Conservation (phyloP, 129 eudicot species). For the Flaveria linearis region DNA sequence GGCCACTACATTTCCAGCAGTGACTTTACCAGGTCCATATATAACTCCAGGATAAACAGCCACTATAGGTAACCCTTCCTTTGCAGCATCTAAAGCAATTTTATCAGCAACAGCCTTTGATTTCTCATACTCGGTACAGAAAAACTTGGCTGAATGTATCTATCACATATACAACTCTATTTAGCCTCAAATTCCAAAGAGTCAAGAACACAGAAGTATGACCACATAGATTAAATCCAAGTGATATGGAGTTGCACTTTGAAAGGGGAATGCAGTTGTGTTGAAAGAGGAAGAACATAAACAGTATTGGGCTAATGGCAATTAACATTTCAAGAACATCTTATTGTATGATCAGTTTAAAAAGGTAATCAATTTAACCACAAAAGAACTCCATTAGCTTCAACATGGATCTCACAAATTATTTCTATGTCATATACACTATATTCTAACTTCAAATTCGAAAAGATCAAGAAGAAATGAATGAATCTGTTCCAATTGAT, state of each 20-base stretch:
- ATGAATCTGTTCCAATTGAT: neutral
- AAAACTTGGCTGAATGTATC: constrained; percentile 65
- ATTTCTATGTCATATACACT: constrained; percentile 1
- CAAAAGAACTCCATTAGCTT: neutral
- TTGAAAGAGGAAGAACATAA: neutral
- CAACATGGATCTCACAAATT: neutral
- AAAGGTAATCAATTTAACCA: too few relatives aligned
- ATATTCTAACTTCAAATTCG: neutral
- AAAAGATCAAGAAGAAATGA: neutral
- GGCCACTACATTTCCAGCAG: constrained; percentile 79
- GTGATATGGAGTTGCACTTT: neutral
- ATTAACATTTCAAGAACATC: constrained; percentile 10
- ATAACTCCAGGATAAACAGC: constrained; percentile 91
- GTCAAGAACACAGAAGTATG: constrained; percentile 2
- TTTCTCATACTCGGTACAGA: constrained; percentile 88
- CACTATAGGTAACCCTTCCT: constrained; percentile 77
- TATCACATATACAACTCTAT: constrained; percentile 33
- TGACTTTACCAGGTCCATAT: constrained; percentile 87
- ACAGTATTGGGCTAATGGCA: neutral
- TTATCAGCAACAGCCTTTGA: constrained; percentile 78
- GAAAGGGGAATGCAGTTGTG: neutral
- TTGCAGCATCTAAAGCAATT: constrained; percentile 78
- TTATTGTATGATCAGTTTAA: neutral
- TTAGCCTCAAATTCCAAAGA: constrained; percentile 21
- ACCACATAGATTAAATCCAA: neutral